Base-by-base conservation (phyloP, 305 asterid genomes). In the Fraxinus sp. region DNA sequence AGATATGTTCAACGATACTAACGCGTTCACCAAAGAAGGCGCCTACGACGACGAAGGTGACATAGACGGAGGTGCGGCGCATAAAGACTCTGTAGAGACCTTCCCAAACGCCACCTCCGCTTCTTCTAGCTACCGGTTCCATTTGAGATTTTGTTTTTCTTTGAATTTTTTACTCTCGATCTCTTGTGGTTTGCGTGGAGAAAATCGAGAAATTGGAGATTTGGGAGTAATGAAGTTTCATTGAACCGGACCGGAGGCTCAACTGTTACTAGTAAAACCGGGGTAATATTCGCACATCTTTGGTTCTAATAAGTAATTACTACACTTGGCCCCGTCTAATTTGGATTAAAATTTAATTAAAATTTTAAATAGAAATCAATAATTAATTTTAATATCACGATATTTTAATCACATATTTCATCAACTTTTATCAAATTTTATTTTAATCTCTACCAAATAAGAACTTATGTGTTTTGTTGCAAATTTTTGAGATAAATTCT, bases 21-120 rank as follows among this genome's bases (percentile, higher is more conserved):
- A 94, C 99, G 83, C 98, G 91, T 96, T 96, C 99, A 26, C 93
- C 98, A 86, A 93, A 68, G 52, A 96, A 92, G 85, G 99, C 98
- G 62, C 99, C 99, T 75, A 92, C 92, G 90, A 95, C 85, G 94
- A 95, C 97, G 89, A 94, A 94, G 80, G 98, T 95, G 55, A 91
- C 98, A 76, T 92, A 93, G 78, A 94, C 88, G 72, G 99, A 92
- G 80, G 92, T 94, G 14, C 98, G 95, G 83, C 98, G 95, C 98
- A 93, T 91, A 72, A 93, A 59, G 64, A 94, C 37, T 52, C 92
- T 88, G 89, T 94, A 96, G 80, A 96, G 71, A 66, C 97, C 95
- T 83, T 96, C 99, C 88, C 91, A 86, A 74, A 86, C 79, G 30
- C 97, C 97, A 80, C 93, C 92, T 73, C 97, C 94, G 84, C 92